Percentiles rank a stretch among this genome's conserved stretches.
Evolutionary conservation across 495 filamentous ascomycete genomes (phyloP).

Genomic region (Aspergillus indologenus): DNA sequence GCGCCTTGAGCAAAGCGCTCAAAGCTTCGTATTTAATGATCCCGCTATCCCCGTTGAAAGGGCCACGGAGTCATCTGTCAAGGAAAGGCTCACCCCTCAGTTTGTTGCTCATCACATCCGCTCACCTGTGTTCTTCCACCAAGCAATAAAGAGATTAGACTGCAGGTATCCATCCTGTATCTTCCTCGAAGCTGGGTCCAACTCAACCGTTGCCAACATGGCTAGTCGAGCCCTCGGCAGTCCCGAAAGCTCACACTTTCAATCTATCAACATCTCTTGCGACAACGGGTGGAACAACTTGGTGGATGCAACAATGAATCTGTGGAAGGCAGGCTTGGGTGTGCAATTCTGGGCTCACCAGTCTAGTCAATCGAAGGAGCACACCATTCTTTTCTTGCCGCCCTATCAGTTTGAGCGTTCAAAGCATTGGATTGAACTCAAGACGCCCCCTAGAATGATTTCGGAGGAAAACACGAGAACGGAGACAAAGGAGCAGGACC

Average conservation of each 20-base stretch:
- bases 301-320: slow-evolving; percentile 33
- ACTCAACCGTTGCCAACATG: slow-evolving; percentile 45
- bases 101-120: slow-evolving; percentile 47
- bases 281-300: slow-evolving; percentile 28
- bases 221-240: slow-evolving; percentile 27
- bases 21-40: slow-evolving; percentile 29
- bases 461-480: neutral
- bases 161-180: slow-evolving; percentile 27
- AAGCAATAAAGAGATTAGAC: slow-evolving; percentile 42
- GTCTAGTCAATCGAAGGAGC: slow-evolving; percentile 27
- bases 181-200: slow-evolving; percentile 51
- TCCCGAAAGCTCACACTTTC: slow-evolving; percentile 27
- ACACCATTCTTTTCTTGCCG: slow-evolving; percentile 38
- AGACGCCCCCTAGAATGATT: neutral
- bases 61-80: slow-evolving; percentile 17
- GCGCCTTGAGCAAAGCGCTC: slow-evolving; percentile 24
- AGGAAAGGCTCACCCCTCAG: slow-evolving; percentile 35
- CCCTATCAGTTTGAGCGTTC: slow-evolving; percentile 52
- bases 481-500: neutral
- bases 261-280: slow-evolving; percentile 35
- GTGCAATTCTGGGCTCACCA: slow-evolving; percentile 48
- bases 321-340: slow-evolving; percentile 45
- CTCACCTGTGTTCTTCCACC: slow-evolving; percentile 45
- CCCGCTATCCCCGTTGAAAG: slow-evolving; percentile 31
- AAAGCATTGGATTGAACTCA: slow-evolving; percentile 35